Evolutionary conservation across 805 yeast genomes (phyloP).

Genomic region (Wickerhamiella cacticola): DNA sequence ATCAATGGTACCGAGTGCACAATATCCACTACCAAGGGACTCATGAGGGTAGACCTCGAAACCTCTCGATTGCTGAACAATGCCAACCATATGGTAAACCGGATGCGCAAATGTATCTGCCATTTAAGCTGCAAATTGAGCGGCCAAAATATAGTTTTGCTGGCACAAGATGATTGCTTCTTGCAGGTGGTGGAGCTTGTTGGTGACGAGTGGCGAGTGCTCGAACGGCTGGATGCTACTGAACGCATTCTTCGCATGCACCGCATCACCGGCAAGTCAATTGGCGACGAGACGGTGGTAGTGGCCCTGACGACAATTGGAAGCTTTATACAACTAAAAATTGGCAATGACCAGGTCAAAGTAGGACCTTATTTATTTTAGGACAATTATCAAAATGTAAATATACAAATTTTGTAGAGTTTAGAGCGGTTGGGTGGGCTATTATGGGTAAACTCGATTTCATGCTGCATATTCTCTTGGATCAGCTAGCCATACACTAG

Average conservation of each 20-base stretch:
- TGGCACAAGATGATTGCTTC: constrained; percentile 8
- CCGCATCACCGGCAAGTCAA: background rate
- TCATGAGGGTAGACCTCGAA: background rate
- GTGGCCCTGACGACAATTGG: constrained; percentile 9
- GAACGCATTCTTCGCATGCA: constrained; percentile 8
- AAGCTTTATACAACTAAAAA: constrained; percentile 1
- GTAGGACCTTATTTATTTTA: constrained; percentile 6
- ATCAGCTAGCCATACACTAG: no score
- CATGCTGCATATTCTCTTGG: no score
- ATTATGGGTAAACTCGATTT: no score
- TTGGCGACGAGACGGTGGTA: background rate
- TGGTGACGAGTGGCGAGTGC: background rate
- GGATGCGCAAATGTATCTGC: constrained; percentile 6
- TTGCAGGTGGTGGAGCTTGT: constrained; percentile 1
- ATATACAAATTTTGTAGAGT: background rate
- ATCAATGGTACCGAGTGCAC: background rate
- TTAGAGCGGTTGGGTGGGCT: no score
- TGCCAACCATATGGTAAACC: constrained; percentile 2
- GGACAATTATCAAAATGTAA: background rate
- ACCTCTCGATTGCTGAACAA: background rate
- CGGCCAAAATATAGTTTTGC: background rate
- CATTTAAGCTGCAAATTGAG: background rate
- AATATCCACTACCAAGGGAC: constrained; percentile 8
- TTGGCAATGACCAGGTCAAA: background rate
- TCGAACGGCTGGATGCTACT: background rate